Conservation (phyloP, 192 early-diverging fungal species). For the Backusella tuberculispora region DNA sequence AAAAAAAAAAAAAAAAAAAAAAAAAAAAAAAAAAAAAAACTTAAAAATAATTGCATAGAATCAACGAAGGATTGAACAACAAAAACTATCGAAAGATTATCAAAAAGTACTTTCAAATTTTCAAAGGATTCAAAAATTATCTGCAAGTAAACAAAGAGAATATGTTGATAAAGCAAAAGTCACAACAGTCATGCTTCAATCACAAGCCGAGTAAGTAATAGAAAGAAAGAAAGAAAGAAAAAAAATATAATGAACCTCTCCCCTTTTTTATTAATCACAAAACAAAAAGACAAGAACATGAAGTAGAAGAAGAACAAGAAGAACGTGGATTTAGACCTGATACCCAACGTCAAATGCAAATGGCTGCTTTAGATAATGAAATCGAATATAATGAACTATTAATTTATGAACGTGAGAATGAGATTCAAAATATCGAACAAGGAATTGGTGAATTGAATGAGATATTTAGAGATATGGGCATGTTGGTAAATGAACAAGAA, state of each 20-base stretch:
- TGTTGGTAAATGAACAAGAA: conserved; percentile 97
- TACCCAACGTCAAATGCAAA: conserved; percentile 55
- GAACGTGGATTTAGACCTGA: not conserved
- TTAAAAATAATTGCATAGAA: conserved; percentile 40
- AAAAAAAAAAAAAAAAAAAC: not conserved
- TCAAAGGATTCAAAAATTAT: conserved; percentile 80
- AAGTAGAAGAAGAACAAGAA: not conserved
- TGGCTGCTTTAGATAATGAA: conserved; percentile 85
- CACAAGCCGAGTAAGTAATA: conserved; percentile 26
- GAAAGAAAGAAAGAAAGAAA: not conserved
- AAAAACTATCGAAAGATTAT: conserved; percentile 95
- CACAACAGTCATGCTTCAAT: conserved; percentile 36
- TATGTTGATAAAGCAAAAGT: conserved; percentile 81
- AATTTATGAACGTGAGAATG: conserved; percentile 94
- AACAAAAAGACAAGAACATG: not conserved
- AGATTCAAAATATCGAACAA: conserved; percentile 89
- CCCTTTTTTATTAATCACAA: not conserved
- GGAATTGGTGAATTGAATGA: conserved; percentile 95
- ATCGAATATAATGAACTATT: conserved; percentile 93
- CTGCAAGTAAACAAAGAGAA: conserved; percentile 83
- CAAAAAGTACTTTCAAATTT: conserved; percentile 89
- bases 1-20: not conserved
- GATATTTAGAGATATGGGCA: conserved; percentile 94
- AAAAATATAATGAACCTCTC: too few species aligned
- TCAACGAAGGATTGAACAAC: conserved; percentile 83